Percentiles rank a stretch among this genome's conserved stretches.
phyloP scores from a whole-genome alignment of 2,329 filamentous ascomycete species.

The Aspergillaceae sp. region DNA sequence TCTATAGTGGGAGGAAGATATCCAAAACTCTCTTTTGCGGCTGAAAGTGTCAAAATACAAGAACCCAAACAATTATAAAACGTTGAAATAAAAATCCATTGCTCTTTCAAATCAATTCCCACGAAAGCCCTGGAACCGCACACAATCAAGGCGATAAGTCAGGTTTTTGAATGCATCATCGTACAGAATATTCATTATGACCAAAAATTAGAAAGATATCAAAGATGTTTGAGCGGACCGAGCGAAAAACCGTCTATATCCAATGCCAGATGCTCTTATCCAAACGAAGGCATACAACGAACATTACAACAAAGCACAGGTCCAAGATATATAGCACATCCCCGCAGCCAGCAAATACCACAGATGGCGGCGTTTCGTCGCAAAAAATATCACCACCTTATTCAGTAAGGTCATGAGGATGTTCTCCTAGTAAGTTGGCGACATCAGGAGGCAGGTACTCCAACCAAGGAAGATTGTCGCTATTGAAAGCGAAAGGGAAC shows the following conservation, averaged over 20 bases:
- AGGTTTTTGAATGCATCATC: too few relatives aligned
- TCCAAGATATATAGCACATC: background rate
- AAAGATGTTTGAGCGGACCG: too few relatives aligned
- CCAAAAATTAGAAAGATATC: background rate
- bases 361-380: background rate
- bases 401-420: conserved; percentile 19
- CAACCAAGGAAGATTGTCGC: conserved; percentile 64
- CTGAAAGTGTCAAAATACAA: too few relatives aligned
- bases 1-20: background rate
- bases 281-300: too few relatives aligned
- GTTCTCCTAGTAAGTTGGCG: conserved; percentile 45
- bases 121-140: too few relatives aligned
- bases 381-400: background rate
- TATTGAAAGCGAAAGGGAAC: conserved; percentile 36
- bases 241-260: background rate
- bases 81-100: too few relatives aligned
- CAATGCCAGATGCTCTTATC: background rate
- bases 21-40: too few relatives aligned
- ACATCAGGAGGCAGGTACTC: conserved; percentile 64
- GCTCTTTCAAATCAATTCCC: too few relatives aligned
- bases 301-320: too few relatives aligned
- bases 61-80: too few relatives aligned
- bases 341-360: too few relatives aligned
- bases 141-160: too few relatives aligned
- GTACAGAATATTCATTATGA: background rate